phyloP scores from a whole-genome alignment of 495 filamentous ascomycete species.

The Podospora sp. region DNA sequence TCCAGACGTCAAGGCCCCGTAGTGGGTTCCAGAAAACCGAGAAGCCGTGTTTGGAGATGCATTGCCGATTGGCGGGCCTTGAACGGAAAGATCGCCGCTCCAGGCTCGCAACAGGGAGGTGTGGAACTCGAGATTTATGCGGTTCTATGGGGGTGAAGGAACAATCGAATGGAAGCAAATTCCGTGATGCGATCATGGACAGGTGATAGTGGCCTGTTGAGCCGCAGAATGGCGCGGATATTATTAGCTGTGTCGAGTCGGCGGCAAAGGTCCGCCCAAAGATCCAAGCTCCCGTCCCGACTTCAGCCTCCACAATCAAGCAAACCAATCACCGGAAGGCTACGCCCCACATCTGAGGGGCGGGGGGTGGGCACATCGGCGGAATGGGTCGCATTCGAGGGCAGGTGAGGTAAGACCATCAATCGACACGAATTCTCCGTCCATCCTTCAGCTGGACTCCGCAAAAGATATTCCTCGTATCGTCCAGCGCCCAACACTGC shows the following conservation, averaged over 20 bases:
- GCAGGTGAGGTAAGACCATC: not conserved
- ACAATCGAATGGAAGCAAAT: not conserved
- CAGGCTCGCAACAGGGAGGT: not conserved
- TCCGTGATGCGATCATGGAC: not conserved
- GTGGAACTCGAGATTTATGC: not conserved
- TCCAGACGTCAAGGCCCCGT: conserved; percentile 3
- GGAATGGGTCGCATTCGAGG: not conserved
- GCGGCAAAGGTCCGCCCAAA: not conserved
- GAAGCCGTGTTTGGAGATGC: not conserved
- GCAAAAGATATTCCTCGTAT: not conserved
- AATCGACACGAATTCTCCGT: not conserved
- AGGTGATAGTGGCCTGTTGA: not conserved
- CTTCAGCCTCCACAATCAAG: not conserved
- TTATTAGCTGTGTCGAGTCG: not conserved
- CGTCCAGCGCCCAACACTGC: not conserved
- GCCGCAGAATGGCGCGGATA: not conserved
- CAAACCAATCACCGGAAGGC: not conserved
- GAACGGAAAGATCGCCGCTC: not conserved
- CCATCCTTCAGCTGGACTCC: not conserved
- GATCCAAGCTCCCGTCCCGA: not conserved
- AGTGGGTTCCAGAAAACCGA: not conserved
- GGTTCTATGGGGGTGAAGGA: not conserved
- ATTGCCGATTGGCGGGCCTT: not conserved
- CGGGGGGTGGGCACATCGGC: not conserved
- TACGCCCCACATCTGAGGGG: not conserved